Base-by-base conservation (phyloP, 1,139 yeast genomes). In the Kodamaea arcana region DNA sequence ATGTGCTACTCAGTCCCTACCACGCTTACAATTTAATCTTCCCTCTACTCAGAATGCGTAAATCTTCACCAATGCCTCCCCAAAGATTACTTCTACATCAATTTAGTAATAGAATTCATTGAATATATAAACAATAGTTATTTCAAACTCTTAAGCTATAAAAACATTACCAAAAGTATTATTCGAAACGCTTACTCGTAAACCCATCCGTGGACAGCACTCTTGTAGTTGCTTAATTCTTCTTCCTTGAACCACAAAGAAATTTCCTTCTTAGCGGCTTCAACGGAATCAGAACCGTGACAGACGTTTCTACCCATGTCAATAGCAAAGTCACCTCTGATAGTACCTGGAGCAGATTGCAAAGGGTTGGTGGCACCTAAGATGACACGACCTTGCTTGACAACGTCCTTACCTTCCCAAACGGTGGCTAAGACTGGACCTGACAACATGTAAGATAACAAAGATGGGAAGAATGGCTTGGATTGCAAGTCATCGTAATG, bases 401-500 rank as follows among this genome's bases (percentile, higher is more conserved):
- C 98, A 66, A 82, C 98, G 63, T 92, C 97, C 79, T 90, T 92
- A 72, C 99, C 99, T 74, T 94, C 97, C 98, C 98, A 94, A 57
- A 90, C 97, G 65, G 96, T 94, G 56, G 98, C 98, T 59, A 92
- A 80, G 55, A 94, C 86, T 65, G 99, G 99, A 56, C 99, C 98
- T 48, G 97, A 87, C 66, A 78, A 77, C 99, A 94, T 92, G 88
- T 90, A 90, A 54, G 88, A 76, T 63, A 87, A 78, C 71, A 92
- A 78, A 49, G 87, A 79, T 65, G 97, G 96, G 94, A 90, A 92
- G 78, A 92, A 92, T 60, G 97, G 95, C 80, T 92, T 92, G 61
- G 78, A 71, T 68, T 84, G 92, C 69, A 92, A 86, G 75, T 92
- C 98, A 47, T 80, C 82, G 78, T 92, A 94, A 77, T 94, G 99